Conservation (phyloP, 192 early-diverging fungal species). For the Coemansia sp. region DNA sequence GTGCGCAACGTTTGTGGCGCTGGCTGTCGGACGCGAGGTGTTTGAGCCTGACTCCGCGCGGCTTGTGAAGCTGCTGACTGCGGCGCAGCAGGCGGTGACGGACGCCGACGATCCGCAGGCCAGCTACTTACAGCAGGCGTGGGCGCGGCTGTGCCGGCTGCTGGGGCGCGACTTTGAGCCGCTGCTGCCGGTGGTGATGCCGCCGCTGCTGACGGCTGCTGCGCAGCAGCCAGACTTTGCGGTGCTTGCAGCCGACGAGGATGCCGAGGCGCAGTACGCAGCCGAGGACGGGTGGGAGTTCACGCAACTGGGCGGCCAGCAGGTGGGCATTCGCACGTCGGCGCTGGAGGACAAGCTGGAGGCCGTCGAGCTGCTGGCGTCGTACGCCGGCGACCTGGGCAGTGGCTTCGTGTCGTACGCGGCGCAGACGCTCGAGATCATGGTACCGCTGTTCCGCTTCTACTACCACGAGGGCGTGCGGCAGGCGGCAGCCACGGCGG, state of each 20-base stretch:
- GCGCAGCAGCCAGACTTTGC: conserved; percentile 91
- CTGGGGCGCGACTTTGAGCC: conserved; percentile 93
- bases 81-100: conserved; percentile 73
- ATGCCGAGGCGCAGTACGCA: conserved; percentile 83
- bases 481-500: conserved; percentile 75
- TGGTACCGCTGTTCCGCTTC: conserved; percentile 90
- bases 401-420: conserved; percentile 86
- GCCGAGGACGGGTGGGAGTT: conserved; percentile 99
- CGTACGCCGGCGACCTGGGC: conserved; percentile 91
- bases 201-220: conserved; percentile 83
- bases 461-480: conserved; percentile 98
- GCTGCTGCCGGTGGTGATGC: conserved; percentile 88
- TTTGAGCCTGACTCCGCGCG: conserved; percentile 77
- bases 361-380: conserved; percentile 96
- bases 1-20: conserved; percentile 91
- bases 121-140: conserved; percentile 89
- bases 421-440: conserved; percentile 76
- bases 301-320: conserved; percentile 86
- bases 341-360: conserved; percentile 97
- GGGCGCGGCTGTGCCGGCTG: conserved; percentile 96
- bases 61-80: conserved; percentile 77
- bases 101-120: conserved; percentile 93
- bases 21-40: conserved; percentile 89
- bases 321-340: conserved; percentile 93
- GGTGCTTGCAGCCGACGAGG: conserved; percentile 77